Percentiles rank a stretch among this genome's conserved stretches.
These are phyloP conservation scores for Tetrastigma voinierianum DNA, from an alignment of 164 flowering plant species.

Conservation along the genomic window DNA sequence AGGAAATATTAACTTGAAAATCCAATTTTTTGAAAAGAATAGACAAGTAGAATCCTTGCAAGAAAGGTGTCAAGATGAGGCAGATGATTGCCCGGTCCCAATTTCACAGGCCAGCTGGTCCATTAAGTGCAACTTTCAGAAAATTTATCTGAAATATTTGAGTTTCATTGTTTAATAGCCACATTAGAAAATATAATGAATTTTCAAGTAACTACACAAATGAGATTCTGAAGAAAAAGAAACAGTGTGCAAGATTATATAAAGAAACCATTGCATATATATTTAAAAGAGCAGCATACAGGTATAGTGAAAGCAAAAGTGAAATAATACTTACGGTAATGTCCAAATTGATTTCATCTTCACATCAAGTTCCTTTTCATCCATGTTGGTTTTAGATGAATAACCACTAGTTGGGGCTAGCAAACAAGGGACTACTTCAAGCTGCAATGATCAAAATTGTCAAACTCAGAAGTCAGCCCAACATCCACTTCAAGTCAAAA, in stretches of 20 bases:
- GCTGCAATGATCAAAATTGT: slow-evolving; percentile 43
- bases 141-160: too few species aligned
- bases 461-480: slow-evolving; percentile 5
- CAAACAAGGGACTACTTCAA: slow-evolving; percentile 84
- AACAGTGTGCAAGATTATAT: background rate
- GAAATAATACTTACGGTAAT: slow-evolving; percentile 71
- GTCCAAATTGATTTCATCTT: slow-evolving; percentile 64
- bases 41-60: too few species aligned
- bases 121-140: too few species aligned
- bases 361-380: slow-evolving; percentile 26
- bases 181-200: too few species aligned
- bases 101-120: too few species aligned
- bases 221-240: too few species aligned
- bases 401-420: slow-evolving; percentile 52
- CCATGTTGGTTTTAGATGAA: slow-evolving; percentile 17
- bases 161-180: too few species aligned
- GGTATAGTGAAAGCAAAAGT: background rate
- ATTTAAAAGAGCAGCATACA: slow-evolving; percentile 1
- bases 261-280: background rate
- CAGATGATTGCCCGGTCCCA: too few species aligned
- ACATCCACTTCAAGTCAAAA: background rate
- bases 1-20: too few species aligned
- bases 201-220: too few species aligned
- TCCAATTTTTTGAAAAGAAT: too few species aligned
- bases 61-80: too few species aligned